Evolutionary conservation across 225 moss, liverwort and hornwort species (phyloP), one percentile per base, ranked within the genome.

Genomic region (Polytrichum formosum): DNA sequence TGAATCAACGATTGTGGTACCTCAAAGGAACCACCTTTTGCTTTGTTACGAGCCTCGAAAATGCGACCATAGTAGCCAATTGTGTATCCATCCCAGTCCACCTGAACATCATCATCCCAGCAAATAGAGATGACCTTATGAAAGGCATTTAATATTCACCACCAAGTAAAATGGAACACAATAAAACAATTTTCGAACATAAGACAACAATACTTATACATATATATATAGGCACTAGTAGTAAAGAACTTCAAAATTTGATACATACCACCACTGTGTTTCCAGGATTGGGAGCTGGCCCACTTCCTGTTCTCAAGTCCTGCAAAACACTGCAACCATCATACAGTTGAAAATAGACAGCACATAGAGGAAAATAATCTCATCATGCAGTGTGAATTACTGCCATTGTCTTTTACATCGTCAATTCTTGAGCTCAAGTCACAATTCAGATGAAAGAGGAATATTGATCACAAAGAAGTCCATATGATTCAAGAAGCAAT

Each of bases 11-110:
- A 66, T 65, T 54, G 73, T 72, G 80, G 56, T 86, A 96, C 96
- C 93, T 98, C 94, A 82, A 98, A 98, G 65, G 98, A 94, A 72
- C 98, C 94, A 76, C 94, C 98, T 76, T 94, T 98, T 67, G 92
- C 90, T 88, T 91, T 98, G 68, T 98, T 98, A 59, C 94, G 94
- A 76, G 98, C 98, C 88, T 98, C 92, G 72, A 98, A 98, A 26
- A 98, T 94, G 72, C 88, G 91, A 60, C 98, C 98, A 55, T 98
- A 98, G 71, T 98, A 98, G 68, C 98, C 98, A 30, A 98, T 98
- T 5, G 98, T 94, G 84, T 98, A 98, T 26, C 94, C 94, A 75
- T 91, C 98, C 98, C 98, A 98, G 71, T 98, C 98, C 64, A 98
- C 84, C 96, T 96, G 70, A 67, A 63, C 33, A 74, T 35, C 77